Conservation (phyloP, 2,329 filamentous ascomycete genomes). For the Leptographium lundbergii region DNA sequence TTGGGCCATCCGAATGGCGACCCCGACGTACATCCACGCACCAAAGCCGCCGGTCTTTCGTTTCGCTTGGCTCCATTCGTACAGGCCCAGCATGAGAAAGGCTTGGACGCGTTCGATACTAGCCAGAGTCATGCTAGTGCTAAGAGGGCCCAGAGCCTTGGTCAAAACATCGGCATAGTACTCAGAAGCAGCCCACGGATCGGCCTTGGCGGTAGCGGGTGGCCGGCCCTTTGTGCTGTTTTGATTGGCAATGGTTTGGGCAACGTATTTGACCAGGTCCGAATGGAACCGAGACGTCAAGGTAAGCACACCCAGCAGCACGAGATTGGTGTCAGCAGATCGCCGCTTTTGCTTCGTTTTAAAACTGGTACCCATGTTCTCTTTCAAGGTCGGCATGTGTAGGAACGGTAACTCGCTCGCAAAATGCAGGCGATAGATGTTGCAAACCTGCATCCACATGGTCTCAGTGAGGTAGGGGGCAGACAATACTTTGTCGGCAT, state of each 20-base stretch:
- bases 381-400: constrained; percentile 51
- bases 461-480: constrained; percentile 48
- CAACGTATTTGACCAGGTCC: constrained; percentile 42
- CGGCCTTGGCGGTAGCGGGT: constrained; percentile 21
- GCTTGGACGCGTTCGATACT: constrained; percentile 54
- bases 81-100: constrained; percentile 56
- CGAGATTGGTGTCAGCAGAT: constrained; percentile 29
- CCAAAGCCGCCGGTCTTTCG: constrained; percentile 36
- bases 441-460: constrained; percentile 57
- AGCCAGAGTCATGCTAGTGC: constrained; percentile 33
- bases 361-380: constrained; percentile 31
- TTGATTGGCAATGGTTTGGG: constrained; percentile 22
- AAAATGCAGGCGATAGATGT: constrained; percentile 59
- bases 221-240: constrained; percentile 21
- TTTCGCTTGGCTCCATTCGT: constrained; percentile 56
- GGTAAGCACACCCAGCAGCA: constrained; percentile 54
- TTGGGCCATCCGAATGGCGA: constrained; percentile 52
- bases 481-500: constrained; percentile 48
- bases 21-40: constrained; percentile 54
- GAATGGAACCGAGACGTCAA: constrained; percentile 58
- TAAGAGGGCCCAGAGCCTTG: constrained; percentile 34
- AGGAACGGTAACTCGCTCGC: constrained; percentile 61
- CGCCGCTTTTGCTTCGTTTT: constrained; percentile 19
- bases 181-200: constrained; percentile 46
- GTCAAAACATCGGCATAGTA: constrained; percentile 50